Conservation (phyloP, 2,329 filamentous ascomycete genomes). For the Ceratocystiopsis brevicomis region DNA sequence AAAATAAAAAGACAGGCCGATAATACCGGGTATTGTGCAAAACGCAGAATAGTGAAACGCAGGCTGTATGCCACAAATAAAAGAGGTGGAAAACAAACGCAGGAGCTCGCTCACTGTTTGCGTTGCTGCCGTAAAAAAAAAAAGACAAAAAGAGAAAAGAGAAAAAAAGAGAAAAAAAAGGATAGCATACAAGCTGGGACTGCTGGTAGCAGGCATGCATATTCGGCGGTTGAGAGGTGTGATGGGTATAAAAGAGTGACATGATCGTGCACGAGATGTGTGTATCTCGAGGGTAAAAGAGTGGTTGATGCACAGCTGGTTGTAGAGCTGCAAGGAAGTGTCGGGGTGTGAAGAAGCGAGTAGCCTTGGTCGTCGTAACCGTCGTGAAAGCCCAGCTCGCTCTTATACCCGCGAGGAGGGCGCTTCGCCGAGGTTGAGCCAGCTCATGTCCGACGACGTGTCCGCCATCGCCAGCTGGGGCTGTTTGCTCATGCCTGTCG, state of each 20-base stretch:
- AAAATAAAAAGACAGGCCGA: not conserved
- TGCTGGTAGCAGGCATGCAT: not conserved
- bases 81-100: not conserved
- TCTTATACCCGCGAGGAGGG: constrained; percentile 3
- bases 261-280: not conserved
- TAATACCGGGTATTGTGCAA: not conserved
- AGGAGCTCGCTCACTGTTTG: not conserved
- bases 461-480: constrained; percentile 31
- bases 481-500: constrained; percentile 25
- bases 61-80: not conserved
- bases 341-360: not conserved
- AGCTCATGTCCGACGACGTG: constrained; percentile 52
- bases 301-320: not conserved
- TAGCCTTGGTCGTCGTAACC: not conserved
- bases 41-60: not conserved
- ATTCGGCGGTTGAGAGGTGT: too few species aligned
- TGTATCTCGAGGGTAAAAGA: too few species aligned
- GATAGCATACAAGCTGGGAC: too few species aligned
- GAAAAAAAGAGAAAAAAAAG: not conserved
- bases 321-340: too few species aligned
- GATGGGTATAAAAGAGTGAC: too few species aligned
- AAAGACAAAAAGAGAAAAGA: not conserved
- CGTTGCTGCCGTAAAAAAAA: not conserved
- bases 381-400: not conserved
- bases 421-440: constrained; percentile 49